Evolutionary conservation across 2,329 filamentous ascomycete species (phyloP), one percentile per base, ranked within the genome.

Genomic region (Pleurostoma richardsiae): DNA sequence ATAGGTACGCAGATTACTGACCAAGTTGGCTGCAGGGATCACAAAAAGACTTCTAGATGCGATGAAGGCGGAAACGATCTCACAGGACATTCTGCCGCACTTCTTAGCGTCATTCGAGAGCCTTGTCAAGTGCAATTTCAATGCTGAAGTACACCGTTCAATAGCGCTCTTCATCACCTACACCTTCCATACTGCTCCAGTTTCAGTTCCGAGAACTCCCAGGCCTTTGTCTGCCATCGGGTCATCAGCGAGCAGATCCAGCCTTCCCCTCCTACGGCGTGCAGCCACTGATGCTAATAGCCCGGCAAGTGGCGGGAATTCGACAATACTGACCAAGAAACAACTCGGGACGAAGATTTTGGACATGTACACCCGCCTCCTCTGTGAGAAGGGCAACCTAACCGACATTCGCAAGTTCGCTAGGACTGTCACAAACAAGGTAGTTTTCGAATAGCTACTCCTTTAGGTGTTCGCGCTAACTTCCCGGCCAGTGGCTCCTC

Each of bases 131-230:
- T 88, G 84, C 52, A 92, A 88, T 57, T 80, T 91, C 55, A 91
- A 86, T 44, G 85, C 88, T 11, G 90, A 96, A 62, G 84, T 92
- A 29, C 84, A 96, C 60, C 83, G 92, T 33, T 89, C 90, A 3
- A 71, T 99, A 40, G 89, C 94, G 3, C 76, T 97, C 27, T 97
- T 95, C 60, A 87, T 99, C 53, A 96, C 92, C 0, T 99, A 94
- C 63, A 86, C 90, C 5, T 81, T 96, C 52, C 90, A 96, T 60
- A 69, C 74, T 2, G 69, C 76, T 0, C 56, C 71, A 0, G 64
- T 62, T 10, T 77, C 77, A 2, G 55, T 71, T 27, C 65, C 76
- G 7, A 72, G 80, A 41, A 80, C 76, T 2, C 75, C 79, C 0
- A 77, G 70, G 51, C 62, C 73, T 8, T 51, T 59, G 3, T 69